Conservation (phyloP, 352 stramenopile species). For the Thraustochytrium sp. region DNA sequence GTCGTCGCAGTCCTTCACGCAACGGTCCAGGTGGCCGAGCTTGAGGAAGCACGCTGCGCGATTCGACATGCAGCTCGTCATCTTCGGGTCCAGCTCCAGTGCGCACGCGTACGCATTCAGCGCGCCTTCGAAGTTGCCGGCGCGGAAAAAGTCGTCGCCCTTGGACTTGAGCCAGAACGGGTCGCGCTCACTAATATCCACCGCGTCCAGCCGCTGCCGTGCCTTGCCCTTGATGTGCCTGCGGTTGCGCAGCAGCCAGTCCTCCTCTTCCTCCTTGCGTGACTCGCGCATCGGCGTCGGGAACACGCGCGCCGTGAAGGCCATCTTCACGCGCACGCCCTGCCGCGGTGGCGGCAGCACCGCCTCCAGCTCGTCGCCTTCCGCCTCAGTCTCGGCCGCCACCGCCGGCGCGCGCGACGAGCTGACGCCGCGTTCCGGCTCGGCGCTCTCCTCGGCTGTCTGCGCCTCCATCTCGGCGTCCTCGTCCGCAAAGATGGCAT, state of each 20-base stretch:
- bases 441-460: too few relatives aligned
- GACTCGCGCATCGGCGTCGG: constrained; percentile 57
- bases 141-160: constrained; percentile 55
- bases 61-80: constrained; percentile 38
- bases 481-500: background rate
- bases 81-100: constrained; percentile 39
- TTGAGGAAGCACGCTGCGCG: constrained; percentile 36
- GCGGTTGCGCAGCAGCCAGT: constrained; percentile 57
- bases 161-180: constrained; percentile 58
- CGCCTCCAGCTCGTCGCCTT: constrained; percentile 18
- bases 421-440: too few relatives aligned
- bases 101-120: constrained; percentile 50
- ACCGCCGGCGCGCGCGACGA: background rate
- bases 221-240: constrained; percentile 46
- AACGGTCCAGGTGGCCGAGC: background rate
- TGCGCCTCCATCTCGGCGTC: background rate
- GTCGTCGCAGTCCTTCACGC: constrained; percentile 36
- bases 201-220: constrained; percentile 27
- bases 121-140: constrained; percentile 45
- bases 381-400: too few relatives aligned
- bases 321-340: constrained; percentile 43
- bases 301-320: constrained; percentile 56
- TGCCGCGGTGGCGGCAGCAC: background rate
- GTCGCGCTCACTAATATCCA: constrained; percentile 54
- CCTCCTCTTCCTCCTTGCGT: constrained; percentile 55